Base-by-base conservation (phyloP, 2,329 filamentous ascomycete genomes). In the Cladophialophora immunda region DNA sequence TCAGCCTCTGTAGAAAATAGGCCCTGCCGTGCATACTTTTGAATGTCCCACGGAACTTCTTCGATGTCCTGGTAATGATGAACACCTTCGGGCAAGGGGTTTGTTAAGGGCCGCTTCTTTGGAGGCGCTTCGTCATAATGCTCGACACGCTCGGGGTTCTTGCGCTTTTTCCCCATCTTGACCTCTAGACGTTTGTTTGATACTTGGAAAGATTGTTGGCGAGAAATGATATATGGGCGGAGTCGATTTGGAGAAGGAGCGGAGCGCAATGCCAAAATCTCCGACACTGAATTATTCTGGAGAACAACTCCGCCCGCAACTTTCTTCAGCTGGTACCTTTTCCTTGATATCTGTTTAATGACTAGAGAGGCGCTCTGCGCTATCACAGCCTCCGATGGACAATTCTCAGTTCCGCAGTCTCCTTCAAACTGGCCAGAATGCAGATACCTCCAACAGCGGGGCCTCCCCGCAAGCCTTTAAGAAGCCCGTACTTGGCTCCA, bases 361-460 rank as follows among this genome's bases (percentile, higher is more conserved):
- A 34, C 22, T 55, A 22, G 7, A 8, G 17, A 36, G 29, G 13
- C 9, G 6, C 27, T 4, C 15, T 19, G 27, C 27, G 9, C 32
- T 11, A 9, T 25, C 30, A 9, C 32, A 54, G 4, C 29, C 45
- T 27, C 3, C 8, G 15, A 98, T 99, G 95, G 97, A 98, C 78
- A 98, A 98, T 84, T 88, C 93, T 52, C 92, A 97, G 75, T 99
- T 99, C 75, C 90, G 95, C 62, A 90, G 91, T 70, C 86, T 98
- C 6, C 79, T 97, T 25, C 83, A 87, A 71, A 61, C 19, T 29
- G 61, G 54, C 11, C 36, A 34, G 32, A 58, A 58, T 45, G 38
- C 57, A 9, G 54, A 57, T n/a, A 30, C 61, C 15, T 41, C 63
- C 11, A 57, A 11, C 34, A 41, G 72, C 65, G 78, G 67, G 79